Evolutionary conservation across 192 early-diverging fungal genomes (phyloP), one percentile per base, ranked within the genome.

Genomic region (Piromyces finnis): DNA sequence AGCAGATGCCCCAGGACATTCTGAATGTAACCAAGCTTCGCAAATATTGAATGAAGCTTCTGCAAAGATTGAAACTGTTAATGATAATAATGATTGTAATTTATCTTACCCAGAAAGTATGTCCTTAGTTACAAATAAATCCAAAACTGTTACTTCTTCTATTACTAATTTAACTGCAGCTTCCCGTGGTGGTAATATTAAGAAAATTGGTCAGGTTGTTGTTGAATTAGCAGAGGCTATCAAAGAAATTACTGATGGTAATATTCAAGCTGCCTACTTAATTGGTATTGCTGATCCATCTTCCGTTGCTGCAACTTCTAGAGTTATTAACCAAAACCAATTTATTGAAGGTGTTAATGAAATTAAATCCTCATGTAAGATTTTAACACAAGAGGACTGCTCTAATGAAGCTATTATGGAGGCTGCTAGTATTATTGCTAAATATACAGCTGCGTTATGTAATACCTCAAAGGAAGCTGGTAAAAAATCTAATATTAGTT

Each of bases 371-470:
- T 86, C 88, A 0, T 85, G 80, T 78, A 78, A 79, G 36, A 83
- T 78, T 41, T 81, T 89, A 15, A 81, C 86, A 39, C 82, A 89
- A 77, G 41, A 28, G 17, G 30, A 28, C 18, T 29, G 27, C 15
- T 30, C 30, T 17, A 32, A 39, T n/a, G 83, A 86, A 29, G 27
- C 77, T 16, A 86, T 90, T 39, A 77, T 90, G 29, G 84, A 86
- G 32, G 79, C 80, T 27, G 88, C 87, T 30, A 81, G 78, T 14
- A 77, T 28, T 59, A 83, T 90, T 59, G 89, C 88, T 0, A 88
- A 90, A 78, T 80, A 87, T 14, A 90, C 88, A 13, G 84, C 86
- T 6, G 41, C 28, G 5, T 78, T 89, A 12, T 90, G 89, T 80
- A 84, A 32, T 39, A 28, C 79, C 0, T 90, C 85, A 82, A 88